Conservation (phyloP, 108 stramenopile species). For the Cyclostephanos tholiformis region DNA sequence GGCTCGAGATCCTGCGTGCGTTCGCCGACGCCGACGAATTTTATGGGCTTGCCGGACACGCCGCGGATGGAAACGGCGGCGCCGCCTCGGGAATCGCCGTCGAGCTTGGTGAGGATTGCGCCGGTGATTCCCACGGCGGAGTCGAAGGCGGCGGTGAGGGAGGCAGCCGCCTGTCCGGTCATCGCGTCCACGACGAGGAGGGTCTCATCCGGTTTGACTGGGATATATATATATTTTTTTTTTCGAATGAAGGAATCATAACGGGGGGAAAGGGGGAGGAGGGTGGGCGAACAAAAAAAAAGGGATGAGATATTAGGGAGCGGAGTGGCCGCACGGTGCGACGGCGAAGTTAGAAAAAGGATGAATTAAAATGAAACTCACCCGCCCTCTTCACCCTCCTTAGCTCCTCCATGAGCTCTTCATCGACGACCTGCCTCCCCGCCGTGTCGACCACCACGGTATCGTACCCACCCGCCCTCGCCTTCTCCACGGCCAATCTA, state of each 20-base stretch:
- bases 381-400: slow-evolving; percentile 71
- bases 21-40: slow-evolving; percentile 96
- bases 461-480: slow-evolving; percentile 84
- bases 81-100: slow-evolving; percentile 95
- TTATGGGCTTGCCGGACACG: slow-evolving; percentile 95
- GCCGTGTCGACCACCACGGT: slow-evolving; percentile 97
- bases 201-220: slow-evolving; percentile 89
- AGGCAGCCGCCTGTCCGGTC: slow-evolving; percentile 97
- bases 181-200: slow-evolving; percentile 97
- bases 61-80: slow-evolving; percentile 93
- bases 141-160: slow-evolving; percentile 92
- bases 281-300: neutral
- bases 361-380: too few relatives aligned
- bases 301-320: neutral
- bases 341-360: too few relatives aligned
- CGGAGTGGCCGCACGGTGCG: neutral
- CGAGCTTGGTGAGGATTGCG: slow-evolving; percentile 93
- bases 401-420: slow-evolving; percentile 92
- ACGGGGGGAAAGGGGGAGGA: neutral
- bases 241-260: neutral
- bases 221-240: neutral
- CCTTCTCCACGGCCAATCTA: slow-evolving; percentile 70
- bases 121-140: slow-evolving; percentile 92
- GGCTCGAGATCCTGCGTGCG: slow-evolving; percentile 90
- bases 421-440: slow-evolving; percentile 95